phyloP scores from a whole-genome alignment of 306 rosid genomes.

The Acacia confusa region DNA sequence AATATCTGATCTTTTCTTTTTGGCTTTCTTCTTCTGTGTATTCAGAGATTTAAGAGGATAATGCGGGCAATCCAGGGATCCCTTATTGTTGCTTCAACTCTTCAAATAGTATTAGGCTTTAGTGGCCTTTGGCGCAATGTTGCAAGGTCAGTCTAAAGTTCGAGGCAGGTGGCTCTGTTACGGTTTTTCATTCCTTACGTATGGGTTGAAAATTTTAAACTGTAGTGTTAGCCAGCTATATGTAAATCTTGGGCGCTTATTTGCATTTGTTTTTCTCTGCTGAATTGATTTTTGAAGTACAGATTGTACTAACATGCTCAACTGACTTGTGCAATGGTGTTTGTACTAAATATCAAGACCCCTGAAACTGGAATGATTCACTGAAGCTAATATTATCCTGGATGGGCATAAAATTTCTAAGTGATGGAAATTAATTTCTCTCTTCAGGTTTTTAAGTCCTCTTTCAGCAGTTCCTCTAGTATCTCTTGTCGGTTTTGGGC shows the following conservation, averaged over 20 bases:
- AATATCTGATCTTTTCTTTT: constrained; percentile 33
- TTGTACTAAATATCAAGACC: constrained; percentile 5
- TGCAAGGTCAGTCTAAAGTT: constrained; percentile 70
- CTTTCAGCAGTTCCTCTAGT: constrained; percentile 96
- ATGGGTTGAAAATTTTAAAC: constrained; percentile 23
- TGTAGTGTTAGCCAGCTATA: constrained; percentile 4
- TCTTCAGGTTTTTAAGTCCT: constrained; percentile 90
- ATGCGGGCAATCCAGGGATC: constrained; percentile 98
- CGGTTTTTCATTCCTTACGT: constrained; percentile 13
- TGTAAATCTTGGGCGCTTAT: constrained; percentile 15
- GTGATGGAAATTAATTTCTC: constrained; percentile 32
- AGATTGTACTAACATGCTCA: neutral
- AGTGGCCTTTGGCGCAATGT: constrained; percentile 99
- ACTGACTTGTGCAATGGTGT: constrained; percentile 26
- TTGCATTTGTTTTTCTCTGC: constrained; percentile 24
- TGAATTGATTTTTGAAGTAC: constrained; percentile 28
- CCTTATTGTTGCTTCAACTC: constrained; percentile 94
- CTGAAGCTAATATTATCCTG: constrained; percentile 6
- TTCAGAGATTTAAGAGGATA: constrained; percentile 86
- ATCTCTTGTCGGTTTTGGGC: constrained; percentile 90
- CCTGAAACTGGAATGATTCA: neutral
- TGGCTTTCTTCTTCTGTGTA: constrained; percentile 10
- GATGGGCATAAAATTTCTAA: constrained; percentile 15
- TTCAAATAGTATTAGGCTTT: constrained; percentile 97
- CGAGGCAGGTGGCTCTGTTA: constrained; percentile 17